These are phyloP conservation scores for Exidia glandulosa DNA, from an alignment of 768 basidiomycete species.

Conservation along the genomic window DNA sequence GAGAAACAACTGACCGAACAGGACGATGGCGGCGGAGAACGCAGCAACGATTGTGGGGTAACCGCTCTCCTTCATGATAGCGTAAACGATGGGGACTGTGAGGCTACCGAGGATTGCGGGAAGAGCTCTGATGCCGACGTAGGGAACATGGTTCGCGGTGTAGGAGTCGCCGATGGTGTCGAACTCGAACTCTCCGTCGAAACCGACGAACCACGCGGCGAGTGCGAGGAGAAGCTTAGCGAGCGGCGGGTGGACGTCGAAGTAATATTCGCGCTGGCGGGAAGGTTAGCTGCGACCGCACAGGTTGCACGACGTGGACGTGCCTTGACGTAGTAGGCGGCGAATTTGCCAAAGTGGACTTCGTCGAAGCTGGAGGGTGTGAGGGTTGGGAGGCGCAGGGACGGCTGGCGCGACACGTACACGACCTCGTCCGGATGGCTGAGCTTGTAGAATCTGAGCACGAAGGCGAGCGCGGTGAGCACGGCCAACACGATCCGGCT, in stretches of 20 bases:
- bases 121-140: constrained; percentile 84
- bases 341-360: constrained; percentile 98
- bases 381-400: background rate
- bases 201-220: constrained; percentile 94
- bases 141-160: constrained; percentile 76
- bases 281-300: background rate
- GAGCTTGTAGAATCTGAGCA: constrained; percentile 86
- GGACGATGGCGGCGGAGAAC: constrained; percentile 75
- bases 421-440: constrained; percentile 91
- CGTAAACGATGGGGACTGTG: constrained; percentile 84
- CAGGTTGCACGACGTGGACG: background rate
- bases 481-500: constrained; percentile 51
- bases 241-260: constrained; percentile 97
- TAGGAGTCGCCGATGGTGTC: constrained; percentile 95
- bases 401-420: constrained; percentile 34
- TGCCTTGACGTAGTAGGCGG: constrained; percentile 69
- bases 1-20: constrained; percentile 65
- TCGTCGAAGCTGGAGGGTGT: constrained; percentile 69
- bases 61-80: constrained; percentile 96
- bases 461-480: constrained; percentile 69
- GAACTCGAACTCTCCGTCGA: constrained; percentile 89
- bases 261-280: constrained; percentile 78
- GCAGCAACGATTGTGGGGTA: constrained; percentile 86
- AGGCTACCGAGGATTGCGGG: constrained; percentile 87
- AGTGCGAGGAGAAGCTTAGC: constrained; percentile 92